Conservation (phyloP, 176 grass and related monocot species). For the Dactylis glomerata region DNA sequence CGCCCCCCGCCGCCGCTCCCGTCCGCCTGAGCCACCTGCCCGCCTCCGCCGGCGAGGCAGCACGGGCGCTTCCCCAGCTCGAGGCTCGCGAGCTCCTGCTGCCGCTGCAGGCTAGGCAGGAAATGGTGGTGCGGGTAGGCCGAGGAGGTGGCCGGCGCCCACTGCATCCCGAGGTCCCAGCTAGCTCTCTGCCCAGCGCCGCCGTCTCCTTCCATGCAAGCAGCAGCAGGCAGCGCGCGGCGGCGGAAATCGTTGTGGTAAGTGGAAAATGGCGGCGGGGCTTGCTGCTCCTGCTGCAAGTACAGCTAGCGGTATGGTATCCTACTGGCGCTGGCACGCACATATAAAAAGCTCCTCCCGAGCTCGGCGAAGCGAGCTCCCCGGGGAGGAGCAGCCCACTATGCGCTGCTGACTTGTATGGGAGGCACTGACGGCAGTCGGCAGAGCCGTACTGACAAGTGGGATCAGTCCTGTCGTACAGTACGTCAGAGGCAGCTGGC, state of each 20-base stretch:
- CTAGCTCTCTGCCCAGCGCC: background rate
- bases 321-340: slow-evolving; percentile 13
- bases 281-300: slow-evolving; percentile 6
- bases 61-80: slow-evolving; percentile 66
- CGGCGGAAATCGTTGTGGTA: background rate
- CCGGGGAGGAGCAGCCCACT: slow-evolving; percentile 41
- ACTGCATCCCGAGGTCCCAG: slow-evolving; percentile 38
- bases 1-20: background rate
- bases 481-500: background rate
- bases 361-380: slow-evolving; percentile 19
- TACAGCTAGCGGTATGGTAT: slow-evolving; percentile 36
- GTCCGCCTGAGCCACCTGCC: background rate
- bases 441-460: slow-evolving; percentile 29
- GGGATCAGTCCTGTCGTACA: slow-evolving; percentile 39
- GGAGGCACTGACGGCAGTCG: no score
- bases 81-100: slow-evolving; percentile 52
- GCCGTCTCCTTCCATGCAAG: slow-evolving; percentile 37
- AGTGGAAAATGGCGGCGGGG: background rate
- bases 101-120: slow-evolving; percentile 21
- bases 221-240: background rate
- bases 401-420: background rate
- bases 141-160: background rate
- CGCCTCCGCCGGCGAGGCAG: slow-evolving; percentile 16
- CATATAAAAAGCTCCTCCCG: slow-evolving; percentile 13
- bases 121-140: slow-evolving; percentile 15